phyloP scores from a whole-genome alignment of 1,284 basidiomycete species.

The Coriolopsis trogii region DNA sequence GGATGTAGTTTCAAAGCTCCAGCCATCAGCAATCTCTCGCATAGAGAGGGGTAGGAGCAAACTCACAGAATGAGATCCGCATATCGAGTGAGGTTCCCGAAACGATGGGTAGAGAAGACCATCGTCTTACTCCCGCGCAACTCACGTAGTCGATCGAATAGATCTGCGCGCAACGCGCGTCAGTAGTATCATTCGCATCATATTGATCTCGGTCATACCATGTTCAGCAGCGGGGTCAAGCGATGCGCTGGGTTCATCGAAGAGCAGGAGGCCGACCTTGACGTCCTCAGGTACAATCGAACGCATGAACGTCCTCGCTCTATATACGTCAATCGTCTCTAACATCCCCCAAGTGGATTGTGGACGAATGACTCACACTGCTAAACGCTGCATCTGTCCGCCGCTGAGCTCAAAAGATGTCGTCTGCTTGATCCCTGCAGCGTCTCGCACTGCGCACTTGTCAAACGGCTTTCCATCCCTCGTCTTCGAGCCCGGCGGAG shows the following conservation, averaged over 20 bases:
- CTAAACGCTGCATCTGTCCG: constrained; percentile 79
- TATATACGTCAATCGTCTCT: too few relatives aligned
- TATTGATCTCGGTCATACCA: constrained; percentile 30
- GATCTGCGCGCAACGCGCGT: constrained; percentile 19
- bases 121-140: constrained; percentile 63
- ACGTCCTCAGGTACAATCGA: constrained; percentile 55
- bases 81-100: constrained; percentile 65
- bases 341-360: neutral
- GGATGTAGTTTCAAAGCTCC: too few relatives aligned
- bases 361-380: constrained; percentile 50
- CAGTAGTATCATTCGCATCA: neutral
- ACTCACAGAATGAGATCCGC: constrained; percentile 63
- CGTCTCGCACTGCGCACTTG: constrained; percentile 48
- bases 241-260: constrained; percentile 79
- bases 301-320: constrained; percentile 79
- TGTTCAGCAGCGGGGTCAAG: constrained; percentile 77
- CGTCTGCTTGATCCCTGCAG: constrained; percentile 46
- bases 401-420: constrained; percentile 55
- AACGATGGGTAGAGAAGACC: constrained; percentile 71
- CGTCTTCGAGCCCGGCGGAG: too few relatives aligned
- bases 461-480: too few relatives aligned
- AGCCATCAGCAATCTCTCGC: neutral
- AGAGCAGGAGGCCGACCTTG: constrained; percentile 64
- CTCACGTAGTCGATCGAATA: constrained; percentile 57
- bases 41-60: neutral